A percentile compares a stretch with the other conserved stretches of the same genome.
These are phyloP conservation scores for Austroboletus niveus DNA, from an alignment of 1,284 basidiomycete genomes.

Conservation along the genomic window DNA sequence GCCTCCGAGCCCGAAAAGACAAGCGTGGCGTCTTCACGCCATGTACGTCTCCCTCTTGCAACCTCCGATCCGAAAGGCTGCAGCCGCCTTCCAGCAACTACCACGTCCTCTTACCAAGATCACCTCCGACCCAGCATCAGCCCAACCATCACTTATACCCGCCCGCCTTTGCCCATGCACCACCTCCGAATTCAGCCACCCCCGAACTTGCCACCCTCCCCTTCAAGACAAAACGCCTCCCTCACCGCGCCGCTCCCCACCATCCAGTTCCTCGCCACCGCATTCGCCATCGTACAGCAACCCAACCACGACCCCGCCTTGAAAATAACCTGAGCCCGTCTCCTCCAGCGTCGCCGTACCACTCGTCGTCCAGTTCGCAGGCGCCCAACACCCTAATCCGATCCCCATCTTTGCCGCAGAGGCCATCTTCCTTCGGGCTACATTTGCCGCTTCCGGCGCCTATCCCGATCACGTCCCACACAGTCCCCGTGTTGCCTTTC, in stretches of 20 bases:
- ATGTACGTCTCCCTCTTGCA: no score
- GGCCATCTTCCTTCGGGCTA: slow-evolving; percentile 73
- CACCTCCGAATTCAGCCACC: slow-evolving; percentile 12
- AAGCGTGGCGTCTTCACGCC: no score
- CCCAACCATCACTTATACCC: slow-evolving; percentile 9
- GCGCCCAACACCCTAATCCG: slow-evolving; percentile 29
- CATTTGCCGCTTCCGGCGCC: slow-evolving; percentile 66
- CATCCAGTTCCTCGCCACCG: slow-evolving; percentile 50
- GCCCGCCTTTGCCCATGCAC: slow-evolving; percentile 8
- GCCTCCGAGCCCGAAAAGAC: no score
- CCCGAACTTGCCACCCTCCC: slow-evolving; percentile 17
- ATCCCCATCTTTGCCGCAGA: slow-evolving; percentile 60
- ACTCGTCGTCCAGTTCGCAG: slow-evolving; percentile 55
- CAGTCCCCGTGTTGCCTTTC: slow-evolving; percentile 80
- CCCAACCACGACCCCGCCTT: slow-evolving; percentile 53
- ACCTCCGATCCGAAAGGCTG: slow-evolving; percentile 3
- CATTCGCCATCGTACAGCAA: slow-evolving; percentile 46
- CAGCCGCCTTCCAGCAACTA: slow-evolving; percentile 21
- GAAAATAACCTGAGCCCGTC: slow-evolving; percentile 70
- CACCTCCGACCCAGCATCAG: slow-evolving; percentile 16
- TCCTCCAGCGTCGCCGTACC: slow-evolving; percentile 57
- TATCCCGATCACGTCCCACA: slow-evolving; percentile 59
- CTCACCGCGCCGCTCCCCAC: slow-evolving; percentile 67
- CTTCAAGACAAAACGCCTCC: slow-evolving; percentile 38
- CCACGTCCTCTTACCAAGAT: slow-evolving; percentile 24